Evolutionary conservation across 2,329 filamentous ascomycete genomes (phyloP).

Genomic region (Byssochlamys sp.): DNA sequence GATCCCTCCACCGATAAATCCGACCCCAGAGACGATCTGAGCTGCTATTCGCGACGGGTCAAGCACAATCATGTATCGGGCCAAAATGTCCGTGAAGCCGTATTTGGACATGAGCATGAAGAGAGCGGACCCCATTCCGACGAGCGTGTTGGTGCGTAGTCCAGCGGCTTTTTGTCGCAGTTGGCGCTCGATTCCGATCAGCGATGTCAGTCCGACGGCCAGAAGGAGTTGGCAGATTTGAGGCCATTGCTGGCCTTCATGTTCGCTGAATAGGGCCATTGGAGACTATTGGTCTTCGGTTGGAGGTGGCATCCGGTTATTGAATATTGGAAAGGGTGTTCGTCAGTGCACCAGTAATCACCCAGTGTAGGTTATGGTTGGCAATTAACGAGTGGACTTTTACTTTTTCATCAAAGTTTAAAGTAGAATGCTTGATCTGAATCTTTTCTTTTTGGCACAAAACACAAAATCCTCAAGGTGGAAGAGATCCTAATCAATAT

Average conservation of each 20-base stretch:
- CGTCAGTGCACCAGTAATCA: too few relatives aligned
- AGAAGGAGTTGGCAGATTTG: neutral
- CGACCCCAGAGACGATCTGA: neutral
- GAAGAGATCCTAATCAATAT: too few relatives aligned
- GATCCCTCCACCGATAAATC: neutral
- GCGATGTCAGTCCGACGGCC: neutral
- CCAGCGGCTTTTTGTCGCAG: neutral
- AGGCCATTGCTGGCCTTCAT: neutral
- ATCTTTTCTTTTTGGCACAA: too few relatives aligned
- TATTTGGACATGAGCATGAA: neutral
- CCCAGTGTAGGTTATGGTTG: too few relatives aligned
- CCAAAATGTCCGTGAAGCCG: neutral
- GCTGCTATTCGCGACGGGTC: neutral
- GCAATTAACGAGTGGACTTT: too few relatives aligned
- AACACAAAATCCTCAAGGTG: too few relatives aligned
- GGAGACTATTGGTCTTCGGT: too few relatives aligned
- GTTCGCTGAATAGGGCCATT: too few relatives aligned
- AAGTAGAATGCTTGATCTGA: too few relatives aligned
- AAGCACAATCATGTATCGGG: neutral
- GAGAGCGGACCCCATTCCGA: neutral
- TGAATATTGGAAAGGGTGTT: too few relatives aligned
- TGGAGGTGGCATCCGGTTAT: too few relatives aligned
- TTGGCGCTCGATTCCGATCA: neutral
- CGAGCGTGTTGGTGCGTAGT: neutral
- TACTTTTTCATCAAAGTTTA: too few relatives aligned